A percentile compares a stretch with the other conserved stretches of the same genome.
Conservation (phyloP, 2,329 filamentous ascomycete species). For the Neopestalotiopsis clavispora region DNA sequence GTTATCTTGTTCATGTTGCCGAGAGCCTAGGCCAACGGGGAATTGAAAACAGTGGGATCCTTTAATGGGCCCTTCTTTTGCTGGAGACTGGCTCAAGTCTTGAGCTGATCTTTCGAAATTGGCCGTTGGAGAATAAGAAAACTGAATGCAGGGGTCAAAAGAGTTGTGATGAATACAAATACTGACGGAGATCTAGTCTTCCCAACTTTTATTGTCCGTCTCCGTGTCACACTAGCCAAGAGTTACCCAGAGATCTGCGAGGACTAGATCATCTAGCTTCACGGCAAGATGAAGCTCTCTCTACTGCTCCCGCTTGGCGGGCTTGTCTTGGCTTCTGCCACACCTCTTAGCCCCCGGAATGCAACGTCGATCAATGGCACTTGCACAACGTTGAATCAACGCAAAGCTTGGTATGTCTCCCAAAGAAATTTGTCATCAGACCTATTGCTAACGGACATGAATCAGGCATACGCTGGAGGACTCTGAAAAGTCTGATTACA, state of each 20-base stretch:
- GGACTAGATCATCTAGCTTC: neutral
- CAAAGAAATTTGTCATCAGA: neutral
- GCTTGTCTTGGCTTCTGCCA: neutral
- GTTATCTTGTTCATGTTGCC: neutral
- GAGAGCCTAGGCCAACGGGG: neutral
- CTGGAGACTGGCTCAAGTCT: neutral
- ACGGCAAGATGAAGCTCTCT: neutral
- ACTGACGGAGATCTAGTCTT: neutral
- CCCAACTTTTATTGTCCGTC: neutral
- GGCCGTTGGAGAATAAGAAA: neutral
- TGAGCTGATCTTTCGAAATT: neutral
- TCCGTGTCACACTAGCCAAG: neutral
- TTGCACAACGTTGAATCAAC: neutral
- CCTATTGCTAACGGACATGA: neutral
- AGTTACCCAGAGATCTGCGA: neutral
- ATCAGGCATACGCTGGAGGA: neutral
- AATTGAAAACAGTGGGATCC: neutral
- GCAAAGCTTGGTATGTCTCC: slow-evolving; percentile 1
- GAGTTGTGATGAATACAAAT: neutral
- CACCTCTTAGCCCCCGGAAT: neutral
- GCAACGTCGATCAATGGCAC: neutral
- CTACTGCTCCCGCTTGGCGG: neutral
- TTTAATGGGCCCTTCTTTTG: neutral
- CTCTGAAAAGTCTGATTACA: neutral
- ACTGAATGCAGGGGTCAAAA: neutral